Evolutionary conservation across 257 asterid species (phyloP).

Genomic region (Solanum arcanum): DNA sequence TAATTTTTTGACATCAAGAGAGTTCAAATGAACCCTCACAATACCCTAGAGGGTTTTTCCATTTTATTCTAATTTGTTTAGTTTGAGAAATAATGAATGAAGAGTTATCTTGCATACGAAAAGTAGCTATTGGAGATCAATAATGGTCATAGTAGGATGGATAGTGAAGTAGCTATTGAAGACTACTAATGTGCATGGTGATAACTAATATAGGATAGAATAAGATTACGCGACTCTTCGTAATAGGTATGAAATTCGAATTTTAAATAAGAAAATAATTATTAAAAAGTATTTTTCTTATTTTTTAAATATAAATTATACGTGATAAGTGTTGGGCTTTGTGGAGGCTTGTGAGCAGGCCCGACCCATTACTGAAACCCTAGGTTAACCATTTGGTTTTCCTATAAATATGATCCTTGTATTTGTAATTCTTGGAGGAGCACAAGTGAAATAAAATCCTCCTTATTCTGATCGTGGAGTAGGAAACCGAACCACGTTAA

Average conservation of each 20-base stretch:
- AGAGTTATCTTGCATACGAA: not conserved
- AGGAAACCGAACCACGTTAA: too few relatives aligned
- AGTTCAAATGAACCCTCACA: not conserved
- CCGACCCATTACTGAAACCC: too few relatives aligned
- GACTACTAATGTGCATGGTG: not conserved
- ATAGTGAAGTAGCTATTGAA: not conserved
- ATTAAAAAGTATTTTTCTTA: rapidly evolving
- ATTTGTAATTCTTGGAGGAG: too few relatives aligned
- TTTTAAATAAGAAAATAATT: not conserved
- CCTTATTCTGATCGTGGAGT: too few relatives aligned
- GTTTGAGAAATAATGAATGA: not conserved
- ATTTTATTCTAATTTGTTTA: not conserved
- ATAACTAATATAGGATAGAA: not conserved
- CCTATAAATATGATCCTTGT: too few relatives aligned
- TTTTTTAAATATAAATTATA: not conserved
- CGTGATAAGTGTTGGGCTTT: too few relatives aligned
- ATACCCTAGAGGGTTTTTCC: not conserved
- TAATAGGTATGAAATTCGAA: not conserved
- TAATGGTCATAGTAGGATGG: not conserved
- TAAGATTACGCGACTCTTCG: not conserved
- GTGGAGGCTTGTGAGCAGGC: too few relatives aligned
- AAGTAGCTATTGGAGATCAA: not conserved
- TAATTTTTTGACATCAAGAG: not conserved
- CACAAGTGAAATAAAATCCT: too few relatives aligned
- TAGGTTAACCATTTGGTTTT: too few relatives aligned